phyloP scores from a whole-genome alignment of 495 filamentous ascomycete species.

The Pseudomonodictys pantanalensis region DNA sequence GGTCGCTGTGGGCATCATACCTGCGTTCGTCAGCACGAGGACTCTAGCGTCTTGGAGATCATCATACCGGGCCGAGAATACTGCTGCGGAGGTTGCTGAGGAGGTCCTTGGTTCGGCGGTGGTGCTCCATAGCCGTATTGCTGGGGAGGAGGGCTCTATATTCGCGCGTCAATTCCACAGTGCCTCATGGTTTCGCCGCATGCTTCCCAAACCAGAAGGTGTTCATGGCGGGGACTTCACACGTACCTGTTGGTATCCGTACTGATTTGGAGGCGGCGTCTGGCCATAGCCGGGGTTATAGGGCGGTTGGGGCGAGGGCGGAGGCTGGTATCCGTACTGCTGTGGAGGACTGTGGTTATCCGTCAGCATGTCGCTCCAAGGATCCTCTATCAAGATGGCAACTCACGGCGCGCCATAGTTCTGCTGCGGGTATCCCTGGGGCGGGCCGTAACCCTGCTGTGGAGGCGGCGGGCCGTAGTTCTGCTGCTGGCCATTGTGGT shows the following conservation, averaged over 20 bases:
- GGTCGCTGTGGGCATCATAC: slow-evolving; percentile 29
- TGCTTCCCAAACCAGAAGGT: slow-evolving; percentile 35
- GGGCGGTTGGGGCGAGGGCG: slow-evolving; percentile 39
- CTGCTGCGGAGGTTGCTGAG: slow-evolving; percentile 13
- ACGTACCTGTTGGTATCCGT: slow-evolving; percentile 51
- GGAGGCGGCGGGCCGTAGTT: slow-evolving; percentile 32
- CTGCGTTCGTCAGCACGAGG: slow-evolving; percentile 13
- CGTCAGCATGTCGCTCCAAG: slow-evolving; percentile 12
- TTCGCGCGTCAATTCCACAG: slow-evolving; percentile 20
- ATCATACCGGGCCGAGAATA: slow-evolving; percentile 14
- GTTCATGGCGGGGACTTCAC: too few relatives aligned
- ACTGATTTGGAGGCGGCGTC: slow-evolving; percentile 40
- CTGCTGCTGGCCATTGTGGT: slow-evolving; percentile 32
- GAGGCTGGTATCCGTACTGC: slow-evolving; percentile 32
- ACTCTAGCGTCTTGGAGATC: background rate
- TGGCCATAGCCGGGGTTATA: slow-evolving; percentile 39
- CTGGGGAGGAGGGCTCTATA: slow-evolving; percentile 32
- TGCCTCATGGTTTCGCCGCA: background rate
- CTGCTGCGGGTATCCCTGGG: slow-evolving; percentile 12
- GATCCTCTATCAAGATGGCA: background rate
- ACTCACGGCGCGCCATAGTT: slow-evolving; percentile 15
- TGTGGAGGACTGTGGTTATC: slow-evolving; percentile 25
- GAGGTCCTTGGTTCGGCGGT: slow-evolving; percentile 15
- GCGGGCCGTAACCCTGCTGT: slow-evolving; percentile 27
- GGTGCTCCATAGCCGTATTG: slow-evolving; percentile 30